Percentiles rank a stretch among this genome's conserved stretches.
These are phyloP conservation scores for Phytophthora brassicae DNA, from an alignment of 352 stramenopile species.

Conservation along the genomic window DNA sequence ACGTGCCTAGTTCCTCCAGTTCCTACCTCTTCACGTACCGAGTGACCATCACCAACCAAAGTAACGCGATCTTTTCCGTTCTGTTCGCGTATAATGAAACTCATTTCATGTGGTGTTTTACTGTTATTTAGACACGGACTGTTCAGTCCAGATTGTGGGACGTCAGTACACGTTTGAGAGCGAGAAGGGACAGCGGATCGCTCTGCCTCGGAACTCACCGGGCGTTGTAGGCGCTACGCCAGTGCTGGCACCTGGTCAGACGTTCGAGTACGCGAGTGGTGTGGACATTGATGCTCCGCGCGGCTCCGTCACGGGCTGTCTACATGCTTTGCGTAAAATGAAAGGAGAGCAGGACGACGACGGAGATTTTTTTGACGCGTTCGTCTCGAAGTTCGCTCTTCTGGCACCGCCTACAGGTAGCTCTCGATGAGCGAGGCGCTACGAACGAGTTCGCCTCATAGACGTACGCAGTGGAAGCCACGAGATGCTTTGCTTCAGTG, in stretches of 20 bases:
- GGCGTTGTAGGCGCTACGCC: slow-evolving; percentile 72
- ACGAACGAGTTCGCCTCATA: background rate
- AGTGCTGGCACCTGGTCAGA: slow-evolving; percentile 61
- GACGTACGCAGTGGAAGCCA: background rate
- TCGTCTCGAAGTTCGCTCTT: slow-evolving; percentile 69
- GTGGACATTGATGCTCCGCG: slow-evolving; percentile 71
- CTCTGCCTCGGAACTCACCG: slow-evolving; percentile 63
- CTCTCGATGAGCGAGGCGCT: slow-evolving; percentile 12
- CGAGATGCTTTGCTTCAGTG: slow-evolving; percentile 27
- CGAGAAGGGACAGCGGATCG: slow-evolving; percentile 58
- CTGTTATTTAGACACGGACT: slow-evolving; percentile 39
- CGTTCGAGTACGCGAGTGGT: slow-evolving; percentile 81
- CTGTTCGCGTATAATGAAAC: background rate
- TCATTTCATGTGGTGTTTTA: background rate
- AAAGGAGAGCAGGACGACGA: slow-evolving; percentile 24
- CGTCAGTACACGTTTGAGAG: slow-evolving; percentile 82
- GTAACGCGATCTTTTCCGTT: slow-evolving; percentile 24
- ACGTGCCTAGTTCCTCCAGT: slow-evolving; percentile 49
- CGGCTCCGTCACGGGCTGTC: slow-evolving; percentile 62
- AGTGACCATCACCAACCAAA: slow-evolving; percentile 77
- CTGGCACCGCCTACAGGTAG: slow-evolving; percentile 35
- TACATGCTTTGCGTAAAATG: slow-evolving; percentile 53
- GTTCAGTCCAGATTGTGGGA: slow-evolving; percentile 64
- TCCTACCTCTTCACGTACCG: slow-evolving; percentile 79
- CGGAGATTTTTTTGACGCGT: slow-evolving; percentile 62